These are phyloP conservation scores for Spergularia bocconei DNA, from an alignment of 148 eudicot species.

Conservation along the genomic window DNA sequence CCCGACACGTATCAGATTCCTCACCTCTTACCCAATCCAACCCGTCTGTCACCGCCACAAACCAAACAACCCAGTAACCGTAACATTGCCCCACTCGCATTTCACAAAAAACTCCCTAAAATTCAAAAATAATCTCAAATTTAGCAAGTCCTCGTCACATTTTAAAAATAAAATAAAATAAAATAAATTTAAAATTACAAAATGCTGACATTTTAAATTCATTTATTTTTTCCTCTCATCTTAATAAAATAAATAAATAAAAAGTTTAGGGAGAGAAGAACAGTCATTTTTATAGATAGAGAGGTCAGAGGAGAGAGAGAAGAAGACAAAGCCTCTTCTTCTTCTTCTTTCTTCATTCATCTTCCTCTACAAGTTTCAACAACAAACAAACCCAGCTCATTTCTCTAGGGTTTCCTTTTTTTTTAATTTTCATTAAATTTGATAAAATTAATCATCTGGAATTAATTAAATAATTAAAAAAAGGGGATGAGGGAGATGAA, in stretches of 20 bases:
- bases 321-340: slow-evolving; percentile 19
- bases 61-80: not conserved
- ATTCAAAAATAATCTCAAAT: too few relatives aligned
- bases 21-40: too few relatives aligned
- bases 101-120: not conserved
- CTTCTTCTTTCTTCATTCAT: slow-evolving; percentile 14
- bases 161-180: not conserved
- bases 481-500: slow-evolving; percentile 26
- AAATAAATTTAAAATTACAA: not conserved
- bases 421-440: not conserved
- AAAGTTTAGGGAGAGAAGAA: not conserved
- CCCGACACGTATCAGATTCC: not conserved
- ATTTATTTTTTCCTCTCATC: too few relatives aligned
- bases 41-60: not conserved
- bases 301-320: slow-evolving; percentile 26
- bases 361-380: not conserved
- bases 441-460: not conserved
- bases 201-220: not conserved
- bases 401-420: slow-evolving; percentile 18
- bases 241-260: not conserved
- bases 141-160: too few relatives aligned
- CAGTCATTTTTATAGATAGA: slow-evolving; percentile 3
- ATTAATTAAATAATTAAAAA: not conserved
- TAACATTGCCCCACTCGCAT: not conserved
- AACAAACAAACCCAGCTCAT: slow-evolving; percentile 1